Evolutionary conservation across 1,284 basidiomycete species (phyloP), one percentile per base, ranked within the genome.

Genomic region (Ceratobasidium sp.): DNA sequence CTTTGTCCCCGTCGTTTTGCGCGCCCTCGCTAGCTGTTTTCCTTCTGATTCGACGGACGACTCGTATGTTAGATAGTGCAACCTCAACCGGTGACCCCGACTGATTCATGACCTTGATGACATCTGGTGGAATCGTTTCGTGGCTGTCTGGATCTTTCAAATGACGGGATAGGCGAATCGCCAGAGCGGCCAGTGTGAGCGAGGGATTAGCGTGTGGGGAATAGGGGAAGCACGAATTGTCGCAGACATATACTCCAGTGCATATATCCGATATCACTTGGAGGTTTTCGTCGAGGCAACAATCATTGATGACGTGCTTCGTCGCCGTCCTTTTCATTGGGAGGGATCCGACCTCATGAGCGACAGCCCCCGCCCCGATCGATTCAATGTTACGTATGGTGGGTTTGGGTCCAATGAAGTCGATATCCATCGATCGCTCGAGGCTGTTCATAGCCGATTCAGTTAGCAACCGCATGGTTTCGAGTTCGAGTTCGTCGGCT

Each of bases 131-230:
- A 6, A 51, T 47, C 19, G 33, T 27, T 9, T 11, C 48, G 17
- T 17, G 44, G 6, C 17, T 27, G 29, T 53, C 29, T 51, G 66
- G 64, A 11, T 51, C 44, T 8, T 29, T n/a, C 4, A 75, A 29
- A 47, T 71, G 59, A 29, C 74, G 74, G 36, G 74, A 77, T 14
- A 78, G 60, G 0, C 77, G 66, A 22, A 77, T 51, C 9, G 76
- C 75, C 19, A 78, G 72, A n/a, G 75, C 76, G 14, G 74, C 76
- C n/a, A 78, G 74, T 5, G 78, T 77, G 17, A 78, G 60, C 17
- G 77, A 76, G 4, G 77, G 77, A 51, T 78, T 78, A n/a, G 75
- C 77, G 33, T 74, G 75, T 41, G 77, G 77, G 3, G 77, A 77
- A 41, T 59, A 59, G 11, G 77, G 77, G 63, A 78, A 76, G 27